These are phyloP conservation scores for Coemansia sp. DNA, from an alignment of 192 early-diverging fungal genomes.

Conservation along the genomic window DNA sequence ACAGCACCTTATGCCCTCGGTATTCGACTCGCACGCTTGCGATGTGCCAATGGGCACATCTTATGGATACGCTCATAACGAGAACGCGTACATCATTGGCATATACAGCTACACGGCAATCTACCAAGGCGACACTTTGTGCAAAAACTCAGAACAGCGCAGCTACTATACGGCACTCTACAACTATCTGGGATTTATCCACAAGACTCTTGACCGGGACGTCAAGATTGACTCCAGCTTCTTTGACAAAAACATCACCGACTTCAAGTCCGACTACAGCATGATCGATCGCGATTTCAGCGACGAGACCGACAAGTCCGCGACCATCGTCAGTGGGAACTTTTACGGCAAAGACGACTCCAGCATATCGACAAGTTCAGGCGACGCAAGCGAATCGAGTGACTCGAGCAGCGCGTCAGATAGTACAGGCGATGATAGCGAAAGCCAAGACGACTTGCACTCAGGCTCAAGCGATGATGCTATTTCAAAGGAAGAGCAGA, in stretches of 20 bases:
- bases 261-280: not conserved
- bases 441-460: no score
- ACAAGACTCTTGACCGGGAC: not conserved
- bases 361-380: no score
- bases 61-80: not conserved
- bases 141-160: conserved; percentile 5
- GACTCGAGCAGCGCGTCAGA: no score
- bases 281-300: not conserved
- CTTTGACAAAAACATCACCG: not conserved
- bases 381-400: no score
- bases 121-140: conserved; percentile 8
- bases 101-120: conserved; percentile 12
- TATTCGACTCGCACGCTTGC: not conserved
- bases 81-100: conserved; percentile 8
- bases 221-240: not conserved
- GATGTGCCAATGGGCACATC: not conserved
- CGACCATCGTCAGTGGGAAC: not conserved
- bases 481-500: no score
- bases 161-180: conserved; percentile 10
- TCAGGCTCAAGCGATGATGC: no score
- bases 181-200: not conserved
- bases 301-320: not conserved
- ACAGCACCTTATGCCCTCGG: no score
- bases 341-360: not conserved
- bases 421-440: no score